Evolutionary conservation across 176 grass and related monocot species (phyloP).

Genomic region (Saccharum officinarum): DNA sequence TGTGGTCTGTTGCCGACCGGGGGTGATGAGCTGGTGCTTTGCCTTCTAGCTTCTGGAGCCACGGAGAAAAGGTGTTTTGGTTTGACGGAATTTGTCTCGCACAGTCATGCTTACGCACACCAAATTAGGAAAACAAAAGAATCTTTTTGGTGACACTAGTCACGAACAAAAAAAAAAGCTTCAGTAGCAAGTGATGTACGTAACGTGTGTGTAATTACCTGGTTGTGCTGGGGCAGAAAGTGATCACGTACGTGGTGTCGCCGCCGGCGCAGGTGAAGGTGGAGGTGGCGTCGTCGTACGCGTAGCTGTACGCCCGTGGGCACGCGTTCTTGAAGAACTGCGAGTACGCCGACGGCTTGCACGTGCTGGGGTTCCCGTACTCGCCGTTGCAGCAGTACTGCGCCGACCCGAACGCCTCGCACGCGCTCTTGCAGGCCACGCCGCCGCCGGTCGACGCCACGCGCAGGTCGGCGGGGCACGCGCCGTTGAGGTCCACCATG

Average conservation of each 20-base stretch:
- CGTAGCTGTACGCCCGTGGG: slow-evolving; percentile 84
- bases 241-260: slow-evolving; percentile 54
- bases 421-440: slow-evolving; percentile 81
- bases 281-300: slow-evolving; percentile 79
- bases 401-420: slow-evolving; percentile 68
- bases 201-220: background rate
- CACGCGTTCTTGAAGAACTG: slow-evolving; percentile 87
- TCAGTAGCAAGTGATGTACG: background rate
- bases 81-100: background rate
- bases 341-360: slow-evolving; percentile 68
- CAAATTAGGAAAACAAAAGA: background rate
- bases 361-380: slow-evolving; percentile 63
- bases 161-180: background rate
- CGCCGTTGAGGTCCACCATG: slow-evolving; percentile 58
- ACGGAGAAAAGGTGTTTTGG: background rate
- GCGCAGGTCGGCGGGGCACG: slow-evolving; percentile 63
- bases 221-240: slow-evolving; percentile 65
- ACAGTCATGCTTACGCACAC: background rate
- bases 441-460: slow-evolving; percentile 20
- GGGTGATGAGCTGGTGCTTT: background rate
- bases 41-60: background rate
- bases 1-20: background rate
- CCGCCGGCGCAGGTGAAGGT: slow-evolving; percentile 75
- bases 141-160: background rate
- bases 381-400: slow-evolving; percentile 85